Evolutionary conservation across 2,329 filamentous ascomycete species (phyloP), one percentile per base, ranked within the genome.

Genomic region (Phoma herbarum): DNA sequence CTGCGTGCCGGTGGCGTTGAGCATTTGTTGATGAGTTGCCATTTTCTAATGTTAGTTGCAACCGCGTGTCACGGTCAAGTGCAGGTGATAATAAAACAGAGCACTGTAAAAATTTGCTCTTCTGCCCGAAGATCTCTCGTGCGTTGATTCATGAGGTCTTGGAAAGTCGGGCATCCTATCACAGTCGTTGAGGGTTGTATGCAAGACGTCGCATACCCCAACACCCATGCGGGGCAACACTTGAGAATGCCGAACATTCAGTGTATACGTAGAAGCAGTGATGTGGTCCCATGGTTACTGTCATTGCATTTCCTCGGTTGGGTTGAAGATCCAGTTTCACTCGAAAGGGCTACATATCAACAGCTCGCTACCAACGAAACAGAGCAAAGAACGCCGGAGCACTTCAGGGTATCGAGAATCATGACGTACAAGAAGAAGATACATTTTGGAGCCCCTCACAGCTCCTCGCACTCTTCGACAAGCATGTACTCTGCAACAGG

Each of bases 91-190:
- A 18, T 9, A 14, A 41, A n/a, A 16, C 3, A 4, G 3, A 26
- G 14, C 7, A 7, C 14, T 12, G 1, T 8, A 8, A 8, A 26
- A n/a, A n/a, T 26, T 43, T 16, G 26, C 23, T 25, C 11, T 42
- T 43, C n/a, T 8, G 11, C 10, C 3, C 5, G 16, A 8, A 14
- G 6, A 3, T 25, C 41, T 22, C 23, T 43, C 18, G 41, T 23
- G 12, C 33, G 12, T 57, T 42, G 54, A 22, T 31, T 11, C 1
- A 33, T 52, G 42, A 51, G 47, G 54, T 28, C 14, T 42, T 33
- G 26, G 7, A 35, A n/a, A 23, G 18, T 8, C 26, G 25, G 44
- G 33, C 10, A 16, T 9, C 44, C 43, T 46, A 57, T 51, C 53
- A 46, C 18, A n/a, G 18, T 53, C n/a, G 18, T 10, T 4, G 11